Base-by-base conservation (phyloP, 805 yeast species). In the Zygosaccharomyces rouxii region DNA sequence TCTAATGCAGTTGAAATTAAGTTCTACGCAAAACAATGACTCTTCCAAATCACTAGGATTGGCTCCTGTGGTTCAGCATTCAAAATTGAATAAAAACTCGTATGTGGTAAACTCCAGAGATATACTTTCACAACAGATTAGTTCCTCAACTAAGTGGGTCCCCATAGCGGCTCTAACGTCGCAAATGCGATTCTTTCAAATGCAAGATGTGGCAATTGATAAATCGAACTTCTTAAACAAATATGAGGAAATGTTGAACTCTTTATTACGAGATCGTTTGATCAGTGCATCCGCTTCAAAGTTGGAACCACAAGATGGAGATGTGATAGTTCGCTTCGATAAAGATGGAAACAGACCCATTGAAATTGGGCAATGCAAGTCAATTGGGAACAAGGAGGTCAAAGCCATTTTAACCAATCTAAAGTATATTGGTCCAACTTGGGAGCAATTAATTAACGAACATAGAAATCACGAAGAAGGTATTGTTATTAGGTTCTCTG, bases 1-100 rank as follows among this genome's bases (percentile, higher is more conserved):
- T 6, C 52, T 76, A 39, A 49, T 67, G 0, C 71, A 68, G 18
- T 44, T 75, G 37, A 63, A 68, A 29, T 35, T 58, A 10, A 60
- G 48, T 28, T 49, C 48, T 22, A 55, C 14, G 56, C 55, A 18
- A 37, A 49, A 35, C 9, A 1, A 26, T 50, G 37, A 25, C 50
- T n/a, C 51, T 19, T 35, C 45, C 48, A 37, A 54, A 52, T 46
- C 49, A 25, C 53, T 28, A 42, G 48, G 33, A 28, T 38, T 46
- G 48, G 51, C n/a, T 5, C 51, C 58, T 5, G 33, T n/a, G 11
- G 38, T 48, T 9, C 38, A 44, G 5, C 44, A 46, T 30, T 22
- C 42, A 45, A 38, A 37, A 21, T 33, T 37, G 19, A 35, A 37
- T 30, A 63, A 53, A 10, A 59, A 58, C 29, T 58, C 66, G 9